Evolutionary conservation across 1,139 yeast genomes (phyloP), one percentile per base, ranked within the genome.

Genomic region (Zygosaccharomyces sapae): DNA sequence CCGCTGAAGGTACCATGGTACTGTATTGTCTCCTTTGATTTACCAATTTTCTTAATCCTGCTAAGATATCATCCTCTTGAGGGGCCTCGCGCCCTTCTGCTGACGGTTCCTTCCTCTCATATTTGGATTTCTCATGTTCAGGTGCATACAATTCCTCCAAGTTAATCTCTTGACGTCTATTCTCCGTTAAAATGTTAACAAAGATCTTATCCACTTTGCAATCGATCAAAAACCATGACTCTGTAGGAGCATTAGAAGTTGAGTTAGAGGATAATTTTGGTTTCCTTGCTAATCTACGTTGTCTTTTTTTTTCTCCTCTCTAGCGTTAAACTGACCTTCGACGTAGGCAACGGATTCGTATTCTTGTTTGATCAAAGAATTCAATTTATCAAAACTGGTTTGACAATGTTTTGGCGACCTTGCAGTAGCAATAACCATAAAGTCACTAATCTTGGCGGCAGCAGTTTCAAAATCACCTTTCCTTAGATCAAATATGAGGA

Each of bases 161-260:
- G 55, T 84, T 79, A 50, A 90, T 68, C 51, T 79, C 83, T 19
- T 66, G 63, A 50, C 97, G 72, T 65, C 94, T 77, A 33, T 79
- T 81, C 8, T 74, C 71, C 0, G 96, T 86, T 58, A 90, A 68
- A 39, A 90, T 68, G 65, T 90, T 95, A 34, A 89, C 74, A 49
- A 74, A 76, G 3, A 87, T 73, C 22, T 80, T 79, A 53, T 82
- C 85, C 2, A 79, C 67, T 29, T 74, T 72, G 35, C 87, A 76
- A 56, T 86, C 88, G 46, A 89, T 72, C 76, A 87, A 80, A 20
- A 87, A 80, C 97, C 97, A 90, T 29, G 83, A 75, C 55, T 84
- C 85, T 6, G 83, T 51, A 10, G 58, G 58, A 8, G 27, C 18
- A 12, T 52, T 43, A 2, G 54, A 44, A 4, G 46, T 53, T 30